Base-by-base conservation (phyloP, 495 filamentous ascomycete genomes). In the Umbilicaria muhlenbergii region DNA sequence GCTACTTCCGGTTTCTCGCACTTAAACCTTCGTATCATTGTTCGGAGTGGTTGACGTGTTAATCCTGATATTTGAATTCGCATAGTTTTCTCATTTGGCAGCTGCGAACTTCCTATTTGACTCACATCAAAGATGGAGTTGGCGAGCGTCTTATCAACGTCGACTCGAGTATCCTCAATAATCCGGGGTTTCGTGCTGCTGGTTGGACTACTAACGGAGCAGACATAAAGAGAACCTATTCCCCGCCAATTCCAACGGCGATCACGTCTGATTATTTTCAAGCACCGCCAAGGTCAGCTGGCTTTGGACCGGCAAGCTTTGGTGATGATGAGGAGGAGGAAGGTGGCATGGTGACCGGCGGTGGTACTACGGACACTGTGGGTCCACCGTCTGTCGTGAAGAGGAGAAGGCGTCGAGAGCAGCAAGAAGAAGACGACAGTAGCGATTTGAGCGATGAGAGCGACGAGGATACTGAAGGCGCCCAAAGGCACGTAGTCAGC, bases 371-470 rank as follows among this genome's bases (percentile, higher is more conserved):
- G 34, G 83, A 92, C 46, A 75, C 78, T 0, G 67, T 82, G 24
- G 84, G 82, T 1, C 81, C 83, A 7, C 77, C 74, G 17, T 42
- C 63, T 56, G 53, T 68, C 51, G 55, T 67, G 46, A 53, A 69
- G 64, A 47, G 66, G 47, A 48, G 77, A 51, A 62, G 65, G 65
- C 65, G 55, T 58, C 61, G 57, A 58, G 78, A 87, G 51, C 83
- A 89, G 48, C 75, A 83, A 55, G 89, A 94, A 44, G 91, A 96
- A 36, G 92, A 95, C 24, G 92, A 96, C 58, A 96, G 91, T 58
- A 94, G 86, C 56, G 91, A 96, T 57, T 62, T 95, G 47, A 95
- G 86, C 53, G 91, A 95, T 51, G 89, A 96, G 41, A 95, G 86
- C 51, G 91, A 98, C 39, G 89, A 94, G 28, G 87, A 94, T 45